Base-by-base conservation (phyloP, 805 yeast genomes). In the Candida andamanensis region DNA sequence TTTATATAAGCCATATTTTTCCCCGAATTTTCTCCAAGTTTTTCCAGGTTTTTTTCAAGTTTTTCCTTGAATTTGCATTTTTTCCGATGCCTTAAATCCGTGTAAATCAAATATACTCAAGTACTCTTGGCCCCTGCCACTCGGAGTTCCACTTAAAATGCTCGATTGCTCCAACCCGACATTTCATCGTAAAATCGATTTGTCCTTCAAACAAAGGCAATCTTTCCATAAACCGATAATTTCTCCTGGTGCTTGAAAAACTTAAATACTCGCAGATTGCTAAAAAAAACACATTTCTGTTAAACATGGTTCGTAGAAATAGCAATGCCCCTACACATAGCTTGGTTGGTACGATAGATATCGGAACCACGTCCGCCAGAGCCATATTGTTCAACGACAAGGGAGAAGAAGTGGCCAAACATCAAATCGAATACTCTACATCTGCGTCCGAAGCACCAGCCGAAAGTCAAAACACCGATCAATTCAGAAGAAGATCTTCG, bases 331-430 rank as follows among this genome's bases (percentile, higher is more conserved):
- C 71, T 4, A 45, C 55, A 32, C 47, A 51, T 25, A 67, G 71
- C 4, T 54, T 65, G 14, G 54, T 85, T 30, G 87, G 85, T 11
- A 75, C 94, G 35, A 78, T 86, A 26, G 96, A 86, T 56, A 85
- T 80, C 29, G 97, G 97, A 24, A 87, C 97, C 17, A 87, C 95
- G 2, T 84, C 95, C 14, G 84, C 95, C 15, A 72, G 97, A 47
- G 89, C 84, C 25, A 89, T 89, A 38, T 68, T 86, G 29, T 90
- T 89, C 62, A 67, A 76, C 48, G 71, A 72, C 41, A 64, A 66
- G 25, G 95, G 95, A 26, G 67, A 69, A 40, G 95, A 89, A 42
- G 68, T 87, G 16, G 86, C 95, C 32, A 83, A 82, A 44, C 90
- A 85, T 56, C 97, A 89, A 62, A 84, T 86, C 39, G 96, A 87